These are phyloP conservation scores for Tephrocybe sp. DNA, from an alignment of 768 basidiomycete genomes.

Conservation along the genomic window DNA sequence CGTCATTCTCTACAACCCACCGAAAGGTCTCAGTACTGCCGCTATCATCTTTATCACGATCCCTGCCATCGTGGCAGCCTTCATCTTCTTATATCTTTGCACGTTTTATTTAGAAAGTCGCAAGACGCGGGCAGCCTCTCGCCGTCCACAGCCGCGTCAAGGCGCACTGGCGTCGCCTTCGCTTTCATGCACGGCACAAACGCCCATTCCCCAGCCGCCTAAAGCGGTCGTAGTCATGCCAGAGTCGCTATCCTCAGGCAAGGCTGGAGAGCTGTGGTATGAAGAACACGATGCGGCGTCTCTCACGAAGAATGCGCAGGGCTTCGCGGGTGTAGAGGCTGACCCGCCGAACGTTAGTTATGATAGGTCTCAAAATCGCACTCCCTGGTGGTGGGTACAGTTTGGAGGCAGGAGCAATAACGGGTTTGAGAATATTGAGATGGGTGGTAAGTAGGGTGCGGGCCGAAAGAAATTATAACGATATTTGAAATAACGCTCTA, in stretches of 20 bases:
- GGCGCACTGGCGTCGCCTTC: neutral
- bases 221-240: neutral
- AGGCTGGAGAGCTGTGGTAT: conserved; percentile 2
- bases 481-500: neutral
- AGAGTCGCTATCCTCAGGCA: neutral
- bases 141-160: neutral
- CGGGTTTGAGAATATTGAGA: conserved; percentile 1
- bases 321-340: neutral
- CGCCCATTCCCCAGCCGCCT: neutral
- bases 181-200: neutral
- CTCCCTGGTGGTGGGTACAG: neutral
- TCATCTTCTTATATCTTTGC: no score
- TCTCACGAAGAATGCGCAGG: conserved; percentile 6
- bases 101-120: no score
- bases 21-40: neutral
- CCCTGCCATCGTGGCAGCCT: neutral
- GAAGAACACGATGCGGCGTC: conserved; percentile 5
- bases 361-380: neutral
- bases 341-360: neutral
- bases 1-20: neutral
- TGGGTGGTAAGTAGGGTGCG: neutral
- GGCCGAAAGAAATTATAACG: neutral
- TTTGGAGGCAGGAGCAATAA: neutral
- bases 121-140: no score
- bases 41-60: neutral